Evolutionary conservation across 2,329 filamentous ascomycete genomes (phyloP).

Genomic region (Pseudogymnoascus sp.): DNA sequence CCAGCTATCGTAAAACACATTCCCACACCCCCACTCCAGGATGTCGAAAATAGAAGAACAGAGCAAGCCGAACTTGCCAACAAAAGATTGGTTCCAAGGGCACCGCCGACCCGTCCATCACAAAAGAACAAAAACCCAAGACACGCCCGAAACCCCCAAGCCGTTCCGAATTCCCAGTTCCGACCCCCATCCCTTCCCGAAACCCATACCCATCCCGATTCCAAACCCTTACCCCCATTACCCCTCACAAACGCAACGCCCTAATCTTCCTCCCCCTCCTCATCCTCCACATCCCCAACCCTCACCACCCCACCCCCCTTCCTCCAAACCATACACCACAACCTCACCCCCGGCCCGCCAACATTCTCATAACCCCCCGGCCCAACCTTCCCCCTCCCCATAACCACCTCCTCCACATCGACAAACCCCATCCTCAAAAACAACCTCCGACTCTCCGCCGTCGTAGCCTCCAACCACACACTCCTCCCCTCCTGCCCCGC

Average conservation of each 20-base stretch:
- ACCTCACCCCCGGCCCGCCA: background rate
- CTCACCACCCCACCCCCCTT: background rate
- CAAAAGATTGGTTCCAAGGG: background rate
- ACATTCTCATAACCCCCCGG: background rate
- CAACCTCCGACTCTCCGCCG: conserved; percentile 10
- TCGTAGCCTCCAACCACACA: conserved; percentile 20
- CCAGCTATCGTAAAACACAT: background rate
- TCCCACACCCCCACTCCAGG: background rate
- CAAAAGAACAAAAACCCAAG: background rate
- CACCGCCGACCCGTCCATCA: background rate
- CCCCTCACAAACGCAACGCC: background rate
- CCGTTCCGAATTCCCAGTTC: background rate
- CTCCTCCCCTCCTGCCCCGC: conserved; percentile 13
- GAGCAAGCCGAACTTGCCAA: background rate
- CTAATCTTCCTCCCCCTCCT: background rate
- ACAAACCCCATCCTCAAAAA: conserved; percentile 18
- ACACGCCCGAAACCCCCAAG: background rate
- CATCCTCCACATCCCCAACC: background rate
- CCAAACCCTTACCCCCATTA: background rate
- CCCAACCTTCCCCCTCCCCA: conserved; percentile 16
- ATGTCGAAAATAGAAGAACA: background rate
- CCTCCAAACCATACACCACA: background rate
- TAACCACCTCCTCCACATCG: conserved; percentile 13
- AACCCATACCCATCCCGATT: background rate
- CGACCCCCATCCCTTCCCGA: background rate